Evolutionary conservation across 2,329 filamentous ascomycete genomes (phyloP), one percentile per base, ranked within the genome.

Genomic region (Scedosporium apiospermum): DNA sequence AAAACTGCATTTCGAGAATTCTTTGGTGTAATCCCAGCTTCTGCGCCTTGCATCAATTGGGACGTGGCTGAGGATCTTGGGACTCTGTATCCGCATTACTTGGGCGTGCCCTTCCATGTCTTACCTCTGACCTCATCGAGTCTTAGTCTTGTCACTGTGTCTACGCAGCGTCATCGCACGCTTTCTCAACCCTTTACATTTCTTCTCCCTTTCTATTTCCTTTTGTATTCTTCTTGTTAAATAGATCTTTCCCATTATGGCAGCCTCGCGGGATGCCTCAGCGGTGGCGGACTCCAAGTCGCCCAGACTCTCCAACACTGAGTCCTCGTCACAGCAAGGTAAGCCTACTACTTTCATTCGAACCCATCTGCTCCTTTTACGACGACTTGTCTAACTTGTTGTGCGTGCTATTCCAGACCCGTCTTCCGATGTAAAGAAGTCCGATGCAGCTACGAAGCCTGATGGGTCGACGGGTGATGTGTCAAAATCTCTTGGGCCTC

Each of bases 401-500:
- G 14, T 63, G 59, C 67, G 55, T 63, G 61, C 62, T 64, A 60
- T 42, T 64, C 62, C 67, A 82, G 79, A 77, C 66, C 70, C 74
- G 65, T 72, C 74, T 67, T 68, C 77, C 67, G 78, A 80, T 70
- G 72, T 76, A 68, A 84, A 83, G 70, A 66, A 61, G 41, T 41
- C 71, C 71, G 80, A 81, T 68, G 70, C 71, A 49, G 66, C 73
- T 64, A 69, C 75, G 67, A 84, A 84, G 72, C 66, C 75, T 66
- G 82, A 87, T 69, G 70, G 71, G 64, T 69, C 76, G 67, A 73
- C 80, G 69, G 83, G 83, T 79, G 73, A 61, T 41, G 60, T 77
- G 62, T 78, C 85, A 70, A 85, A 85, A 76, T 85, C 87, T 63
- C 82, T 91, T 70, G 86, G 87, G 67, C 88, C 88, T 68, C 88